A percentile compares a stretch with the other conserved stretches of the same genome.
phyloP scores from a whole-genome alignment of 306 rosid genomes.

The Prunus fruticosa region DNA sequence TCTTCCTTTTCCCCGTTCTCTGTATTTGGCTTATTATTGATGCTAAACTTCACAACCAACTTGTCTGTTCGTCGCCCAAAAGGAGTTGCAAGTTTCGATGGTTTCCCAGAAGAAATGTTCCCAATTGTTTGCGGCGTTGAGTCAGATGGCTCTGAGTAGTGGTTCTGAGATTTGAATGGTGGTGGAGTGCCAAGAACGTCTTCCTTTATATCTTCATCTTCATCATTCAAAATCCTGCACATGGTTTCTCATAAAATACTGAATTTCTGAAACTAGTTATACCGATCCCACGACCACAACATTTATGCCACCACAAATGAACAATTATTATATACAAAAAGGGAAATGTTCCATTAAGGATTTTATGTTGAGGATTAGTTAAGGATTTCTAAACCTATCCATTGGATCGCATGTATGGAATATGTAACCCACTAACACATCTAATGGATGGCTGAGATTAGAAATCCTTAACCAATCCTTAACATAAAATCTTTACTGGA shows the following conservation, averaged over 20 bases:
- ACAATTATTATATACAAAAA: not conserved
- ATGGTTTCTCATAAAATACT: slow-evolving; percentile 5
- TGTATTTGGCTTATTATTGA: slow-evolving; percentile 37
- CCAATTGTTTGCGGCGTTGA: slow-evolving; percentile 56
- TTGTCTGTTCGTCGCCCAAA: slow-evolving; percentile 71
- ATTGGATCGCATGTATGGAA: no score
- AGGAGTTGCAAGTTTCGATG: slow-evolving; percentile 57
- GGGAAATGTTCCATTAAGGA: not conserved
- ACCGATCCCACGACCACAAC: not conserved
- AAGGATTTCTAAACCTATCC: no score
- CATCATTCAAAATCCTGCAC: slow-evolving; percentile 63
- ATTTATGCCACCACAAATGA: not conserved
- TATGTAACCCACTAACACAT: no score
- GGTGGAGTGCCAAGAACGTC: slow-evolving; percentile 60
- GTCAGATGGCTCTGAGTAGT: slow-evolving; percentile 43
- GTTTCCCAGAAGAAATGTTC: slow-evolving; percentile 55
- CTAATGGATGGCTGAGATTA: no score
- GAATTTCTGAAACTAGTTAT: not conserved
- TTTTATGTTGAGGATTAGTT: no score
- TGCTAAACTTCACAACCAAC: slow-evolving; percentile 60
- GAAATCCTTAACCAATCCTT: no score
- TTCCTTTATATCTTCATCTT: slow-evolving; percentile 48
- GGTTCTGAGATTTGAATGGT: slow-evolving; percentile 31
- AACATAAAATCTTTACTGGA: no score
- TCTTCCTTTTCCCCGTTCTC: slow-evolving; percentile 39